A percentile compares a stretch with the other conserved stretches of the same genome.
phyloP scores from a whole-genome alignment of 2,329 filamentous ascomycete genomes.

The Elsinoe arachidis region DNA sequence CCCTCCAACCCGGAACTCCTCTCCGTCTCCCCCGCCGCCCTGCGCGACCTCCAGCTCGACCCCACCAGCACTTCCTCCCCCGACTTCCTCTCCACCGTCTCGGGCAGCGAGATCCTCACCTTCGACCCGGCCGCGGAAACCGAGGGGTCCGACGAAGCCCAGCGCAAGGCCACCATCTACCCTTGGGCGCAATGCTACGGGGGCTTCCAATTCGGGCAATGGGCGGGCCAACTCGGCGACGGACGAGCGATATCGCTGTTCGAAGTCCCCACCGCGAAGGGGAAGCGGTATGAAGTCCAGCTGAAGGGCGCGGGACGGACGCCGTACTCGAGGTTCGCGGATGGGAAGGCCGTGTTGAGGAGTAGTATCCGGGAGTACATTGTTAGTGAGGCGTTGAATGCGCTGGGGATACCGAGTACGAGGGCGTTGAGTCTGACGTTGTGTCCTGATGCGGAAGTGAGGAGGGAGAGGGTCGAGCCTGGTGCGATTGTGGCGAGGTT shows the following conservation, averaged over 20 bases:
- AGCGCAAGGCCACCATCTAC: constrained; percentile 62
- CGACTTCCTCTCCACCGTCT: constrained; percentile 67
- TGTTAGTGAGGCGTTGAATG: constrained; percentile 80
- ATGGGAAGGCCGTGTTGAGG: constrained; percentile 85
- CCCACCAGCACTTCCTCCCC: constrained; percentile 58
- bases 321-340: constrained; percentile 91
- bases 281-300: constrained; percentile 78
- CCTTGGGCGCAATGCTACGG: constrained; percentile 99
- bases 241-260: constrained; percentile 91
- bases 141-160: constrained; percentile 42
- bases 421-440: constrained; percentile 75
- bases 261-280: constrained; percentile 67
- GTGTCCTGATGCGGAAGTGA: constrained; percentile 61
- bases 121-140: constrained; percentile 43
- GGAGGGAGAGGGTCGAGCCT: constrained; percentile 73
- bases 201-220: constrained; percentile 62
- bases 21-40: constrained; percentile 66
- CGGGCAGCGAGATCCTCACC: constrained; percentile 75
- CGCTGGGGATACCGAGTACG: constrained; percentile 76
- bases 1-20: constrained; percentile 68
- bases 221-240: constrained; percentile 93
- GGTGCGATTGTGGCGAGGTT: constrained; percentile 90
- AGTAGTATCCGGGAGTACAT: constrained; percentile 93
- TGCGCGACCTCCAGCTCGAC: constrained; percentile 71
- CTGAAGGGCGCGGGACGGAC: constrained; percentile 90